Base-by-base conservation (phyloP, 2,329 filamentous ascomycete species). In the Boeremia exigua region DNA sequence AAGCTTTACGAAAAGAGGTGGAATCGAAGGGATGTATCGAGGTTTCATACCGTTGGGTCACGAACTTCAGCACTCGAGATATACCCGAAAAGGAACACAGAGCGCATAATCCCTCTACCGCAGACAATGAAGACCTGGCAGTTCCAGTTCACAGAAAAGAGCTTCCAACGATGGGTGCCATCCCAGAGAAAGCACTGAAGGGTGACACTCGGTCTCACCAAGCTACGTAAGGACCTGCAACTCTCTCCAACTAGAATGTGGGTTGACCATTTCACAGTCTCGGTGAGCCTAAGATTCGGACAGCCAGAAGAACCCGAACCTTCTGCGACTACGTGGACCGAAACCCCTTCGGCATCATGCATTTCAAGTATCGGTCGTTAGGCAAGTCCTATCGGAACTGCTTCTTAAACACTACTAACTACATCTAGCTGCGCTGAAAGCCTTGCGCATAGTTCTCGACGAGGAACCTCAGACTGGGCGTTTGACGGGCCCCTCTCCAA, bases 101-200 rank as follows among this genome's bases (percentile, higher is more conserved):
- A 14, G 15, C n/a, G 14, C 4, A 42, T 11, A 42, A n/a, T 4
- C 37, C 11, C 25, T 12, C 37, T 27, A 14, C 25, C 30, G 56
- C 23, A 17, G 15, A 23, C 27, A 14, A 23, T 9, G 19, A 36
- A 12, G 27, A 17, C 15, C 3, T 14, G 7, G 62, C 36, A 14
- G 7, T 7, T 4, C 28, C 17, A 9, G 19, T 25, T 6, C 50
- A 15, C n/a, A n/a, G 30, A 7, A 47, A n/a, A 14, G 9, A 43
- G 12, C 42, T 42, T 0, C 25, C 25, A 25, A 27, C 4, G 4
- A 23, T 10, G 25, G 49, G 25, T 15, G 27, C 12, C 17, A 40
- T 66, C 2, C 58, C 61, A 5, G 61, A 69, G 33, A 68, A 69
- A 27, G 64, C 60, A 4, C 14, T 67, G 11, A 68, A 67, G 37